These are phyloP conservation scores for Scedosporium apiospermum DNA, from an alignment of 2,329 filamentous ascomycete genomes.

Conservation along the genomic window DNA sequence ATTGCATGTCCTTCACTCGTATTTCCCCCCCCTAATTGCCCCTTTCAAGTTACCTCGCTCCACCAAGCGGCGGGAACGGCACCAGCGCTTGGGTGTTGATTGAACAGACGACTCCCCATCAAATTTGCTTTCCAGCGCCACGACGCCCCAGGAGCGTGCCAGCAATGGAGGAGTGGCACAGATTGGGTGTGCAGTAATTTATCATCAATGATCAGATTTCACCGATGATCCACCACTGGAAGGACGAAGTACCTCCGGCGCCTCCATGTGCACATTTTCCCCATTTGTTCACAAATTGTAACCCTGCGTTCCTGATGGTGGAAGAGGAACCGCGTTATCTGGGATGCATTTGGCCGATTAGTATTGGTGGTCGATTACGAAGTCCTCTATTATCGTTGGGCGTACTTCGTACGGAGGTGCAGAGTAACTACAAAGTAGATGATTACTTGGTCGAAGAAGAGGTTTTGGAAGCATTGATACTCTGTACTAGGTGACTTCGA, in stretches of 20 bases:
- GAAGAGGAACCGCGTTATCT: no score
- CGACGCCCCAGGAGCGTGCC: background rate
- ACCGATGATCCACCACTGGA: background rate
- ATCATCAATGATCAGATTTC: background rate
- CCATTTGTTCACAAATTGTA: background rate
- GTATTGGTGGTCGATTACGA: no score
- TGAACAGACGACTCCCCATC: background rate
- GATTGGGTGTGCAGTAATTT: background rate
- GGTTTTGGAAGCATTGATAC: no score
- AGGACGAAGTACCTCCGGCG: background rate
- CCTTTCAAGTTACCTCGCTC: no score
- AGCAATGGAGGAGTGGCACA: background rate
- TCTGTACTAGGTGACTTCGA: no score
- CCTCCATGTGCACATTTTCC: background rate
- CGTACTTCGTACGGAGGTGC: no score
- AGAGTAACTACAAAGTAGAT: no score
- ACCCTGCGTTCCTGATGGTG: no score
- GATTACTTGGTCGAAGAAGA: no score
- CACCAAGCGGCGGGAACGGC: background rate
- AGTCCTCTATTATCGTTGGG: no score
- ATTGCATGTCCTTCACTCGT: background rate
- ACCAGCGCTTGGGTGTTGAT: background rate
- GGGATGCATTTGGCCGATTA: no score
- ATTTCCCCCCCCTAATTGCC: background rate
- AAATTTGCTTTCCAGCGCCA: background rate